phyloP scores from a whole-genome alignment of 768 basidiomycete genomes.

The Phaeotremella skinneri region DNA sequence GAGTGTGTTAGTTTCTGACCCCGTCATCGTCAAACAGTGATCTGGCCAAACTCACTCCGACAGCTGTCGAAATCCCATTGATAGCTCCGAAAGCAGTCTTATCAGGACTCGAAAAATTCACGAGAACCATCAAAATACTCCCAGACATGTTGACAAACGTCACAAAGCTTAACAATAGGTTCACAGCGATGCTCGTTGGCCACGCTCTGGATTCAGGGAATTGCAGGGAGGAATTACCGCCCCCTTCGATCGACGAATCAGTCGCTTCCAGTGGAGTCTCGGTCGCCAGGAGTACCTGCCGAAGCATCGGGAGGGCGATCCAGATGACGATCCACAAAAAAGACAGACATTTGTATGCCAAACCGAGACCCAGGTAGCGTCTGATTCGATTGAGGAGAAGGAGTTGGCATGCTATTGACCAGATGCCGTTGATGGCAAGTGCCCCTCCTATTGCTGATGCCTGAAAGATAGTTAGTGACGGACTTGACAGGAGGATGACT shows the following conservation, averaged over 20 bases:
- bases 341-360: slow-evolving; percentile 44
- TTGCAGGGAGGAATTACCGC: not conserved
- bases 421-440: slow-evolving; percentile 45
- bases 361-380: slow-evolving; percentile 34
- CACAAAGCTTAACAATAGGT: slow-evolving; percentile 38
- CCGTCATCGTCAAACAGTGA: not conserved
- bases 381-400: slow-evolving; percentile 41
- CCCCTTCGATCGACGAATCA: slow-evolving; percentile 6
- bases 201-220: slow-evolving; percentile 31
- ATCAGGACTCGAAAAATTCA: slow-evolving; percentile 46
- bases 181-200: slow-evolving; percentile 37
- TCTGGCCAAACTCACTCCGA: slow-evolving; percentile 35
- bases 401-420: slow-evolving; percentile 47
- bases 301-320: slow-evolving; percentile 40
- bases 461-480: slow-evolving; percentile 1
- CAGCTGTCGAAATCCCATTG: slow-evolving; percentile 47
- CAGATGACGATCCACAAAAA: slow-evolving; percentile 45
- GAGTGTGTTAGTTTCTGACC: not conserved
- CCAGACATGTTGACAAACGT: slow-evolving; percentile 40
- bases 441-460: slow-evolving; percentile 46
- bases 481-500: not conserved
- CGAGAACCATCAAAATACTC: slow-evolving; percentile 45
- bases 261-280: slow-evolving; percentile 30
- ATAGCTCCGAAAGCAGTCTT: slow-evolving; percentile 46
- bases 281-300: slow-evolving; percentile 28